phyloP scores from a whole-genome alignment of 2,329 filamentous ascomycete genomes.

The Ascochyta fabae region DNA sequence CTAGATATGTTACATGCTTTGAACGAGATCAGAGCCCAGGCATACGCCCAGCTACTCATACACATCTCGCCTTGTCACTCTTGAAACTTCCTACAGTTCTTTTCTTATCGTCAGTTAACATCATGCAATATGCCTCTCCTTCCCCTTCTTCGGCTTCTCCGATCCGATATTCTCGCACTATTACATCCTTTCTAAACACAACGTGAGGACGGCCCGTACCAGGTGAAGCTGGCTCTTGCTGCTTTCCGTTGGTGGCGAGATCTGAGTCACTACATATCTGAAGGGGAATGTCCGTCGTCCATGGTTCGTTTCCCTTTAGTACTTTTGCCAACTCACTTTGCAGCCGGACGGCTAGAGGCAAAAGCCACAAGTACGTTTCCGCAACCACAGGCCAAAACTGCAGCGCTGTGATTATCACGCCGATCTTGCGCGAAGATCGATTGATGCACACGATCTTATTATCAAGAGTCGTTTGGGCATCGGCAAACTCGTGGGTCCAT shows the following conservation, averaged over 20 bases:
- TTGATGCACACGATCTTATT: constrained; percentile 1
- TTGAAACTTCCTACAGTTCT: not conserved
- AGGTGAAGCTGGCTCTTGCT: not conserved
- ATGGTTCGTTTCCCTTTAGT: not conserved
- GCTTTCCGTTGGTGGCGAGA: not conserved
- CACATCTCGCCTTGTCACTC: not conserved
- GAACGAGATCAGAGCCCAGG: too few species aligned
- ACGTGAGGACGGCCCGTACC: not conserved
- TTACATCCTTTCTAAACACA: not conserved
- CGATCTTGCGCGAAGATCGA: not conserved
- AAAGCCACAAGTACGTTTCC: not conserved
- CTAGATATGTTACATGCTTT: too few species aligned
- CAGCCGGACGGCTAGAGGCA: not conserved
- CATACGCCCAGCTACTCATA: too few species aligned
- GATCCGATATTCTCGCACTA: not conserved
- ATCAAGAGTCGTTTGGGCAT: not conserved
- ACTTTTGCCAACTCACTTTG: not conserved
- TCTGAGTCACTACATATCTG: not conserved
- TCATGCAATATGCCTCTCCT: not conserved
- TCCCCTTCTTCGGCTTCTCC: not conserved
- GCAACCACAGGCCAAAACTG: not conserved
- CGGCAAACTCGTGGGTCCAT: not conserved
- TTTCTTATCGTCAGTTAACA: not conserved
- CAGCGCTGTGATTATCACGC: not conserved
- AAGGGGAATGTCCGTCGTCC: too few species aligned